Base-by-base conservation (phyloP, 306 rosid genomes). In the Leucaena leucocephala region DNA sequence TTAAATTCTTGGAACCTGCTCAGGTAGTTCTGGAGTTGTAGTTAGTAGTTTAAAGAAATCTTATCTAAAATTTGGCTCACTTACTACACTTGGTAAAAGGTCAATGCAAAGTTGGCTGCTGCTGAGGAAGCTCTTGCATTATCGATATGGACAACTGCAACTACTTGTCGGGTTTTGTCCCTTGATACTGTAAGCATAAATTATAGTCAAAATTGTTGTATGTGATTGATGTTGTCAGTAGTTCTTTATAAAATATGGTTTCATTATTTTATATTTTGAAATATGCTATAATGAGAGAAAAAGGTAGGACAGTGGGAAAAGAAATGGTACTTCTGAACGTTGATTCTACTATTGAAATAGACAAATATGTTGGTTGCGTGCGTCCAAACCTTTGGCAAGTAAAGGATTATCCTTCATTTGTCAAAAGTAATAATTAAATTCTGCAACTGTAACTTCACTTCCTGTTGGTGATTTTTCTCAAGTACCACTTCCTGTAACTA, bases 61-160 rank as follows among this genome's bases (percentile, higher is more conserved):
- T 78, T 58, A 39, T 72, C 72, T 58, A 63, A 63, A 33, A 50
- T 78, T 49, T 15, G 79, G 46, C 59, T 75, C 54, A 22, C 80
- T 79, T 63, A 77, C 55, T 75, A 54, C 34, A 74, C 81, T 78
- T 82, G 73, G 38, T 80, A 66, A 78, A 78, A 93, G 97, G 93
- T 80, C 74, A 72, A 82, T 43, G 49, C 73, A 8, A 89, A 85
- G 94, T 78, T 93, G 86, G 91, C 91, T 73, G 88, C 91, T 77
- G 96, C 90, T 63, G 99, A 95, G 89, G 99, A 95, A 85, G 95
- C 94, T 42, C 83, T 80, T 73, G 83, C 99, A 62, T 82, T 95
- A 85, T 93, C 99, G 57, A 74, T 95, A 72, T 95, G 99, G 99
- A 89, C 99, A 66, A 89, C 87, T 1, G 89, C 99, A 72, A 87